These are phyloP conservation scores for Cokeromyces recurvatus DNA, from an alignment of 371 early-diverging fungal genomes.

Conservation along the genomic window DNA sequence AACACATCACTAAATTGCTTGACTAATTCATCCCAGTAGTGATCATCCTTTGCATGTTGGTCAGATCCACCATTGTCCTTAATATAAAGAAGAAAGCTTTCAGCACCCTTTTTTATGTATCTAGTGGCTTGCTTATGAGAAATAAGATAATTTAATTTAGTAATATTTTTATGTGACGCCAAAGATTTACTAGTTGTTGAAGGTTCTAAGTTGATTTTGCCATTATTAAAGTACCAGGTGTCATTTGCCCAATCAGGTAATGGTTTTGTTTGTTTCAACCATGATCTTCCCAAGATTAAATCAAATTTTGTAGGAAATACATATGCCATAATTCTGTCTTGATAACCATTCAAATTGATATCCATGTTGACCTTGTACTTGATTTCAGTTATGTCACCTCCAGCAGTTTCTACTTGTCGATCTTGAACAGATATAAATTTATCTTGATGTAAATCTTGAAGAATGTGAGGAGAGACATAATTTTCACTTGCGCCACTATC, in stretches of 20 bases:
- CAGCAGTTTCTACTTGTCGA: constrained; percentile 3
- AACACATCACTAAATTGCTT: constrained; percentile 4
- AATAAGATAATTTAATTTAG: constrained; percentile 2
- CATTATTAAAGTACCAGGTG: constrained; percentile 4
- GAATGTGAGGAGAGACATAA: not conserved
- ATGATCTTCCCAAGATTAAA: constrained; percentile 1
- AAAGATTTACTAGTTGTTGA: too few relatives aligned
- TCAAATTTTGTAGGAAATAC: constrained; percentile 5
- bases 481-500: not conserved
- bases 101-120: constrained; percentile 2
- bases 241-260: constrained; percentile 3
- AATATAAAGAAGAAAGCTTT: constrained; percentile 1
- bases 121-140: constrained; percentile 9
- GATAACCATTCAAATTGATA: not conserved
- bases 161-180: too few relatives aligned
- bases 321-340: not conserved
- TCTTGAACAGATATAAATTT: not conserved
- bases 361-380: not conserved
- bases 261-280: constrained; percentile 1
- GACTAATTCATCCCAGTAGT: not conserved
- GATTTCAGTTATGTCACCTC: constrained; percentile 1
- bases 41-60: not conserved
- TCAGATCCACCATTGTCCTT: not conserved
- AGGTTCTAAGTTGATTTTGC: too few relatives aligned
- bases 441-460: not conserved